Evolutionary conservation across 306 rosid genomes (phyloP).

Genomic region (Prunus salicina): DNA sequence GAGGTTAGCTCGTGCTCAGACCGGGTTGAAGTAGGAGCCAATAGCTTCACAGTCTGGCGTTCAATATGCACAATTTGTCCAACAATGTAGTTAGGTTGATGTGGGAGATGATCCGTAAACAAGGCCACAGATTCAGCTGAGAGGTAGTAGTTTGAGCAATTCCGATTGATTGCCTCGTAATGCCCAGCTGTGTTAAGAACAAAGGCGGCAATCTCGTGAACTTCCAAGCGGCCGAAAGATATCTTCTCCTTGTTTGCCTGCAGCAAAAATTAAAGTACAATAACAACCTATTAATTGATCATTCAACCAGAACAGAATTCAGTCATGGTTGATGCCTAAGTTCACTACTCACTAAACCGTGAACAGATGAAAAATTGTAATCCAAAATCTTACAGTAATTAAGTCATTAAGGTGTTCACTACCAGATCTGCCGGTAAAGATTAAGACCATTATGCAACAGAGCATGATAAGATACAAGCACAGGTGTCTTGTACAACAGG

Average conservation of each 20-base stretch:
- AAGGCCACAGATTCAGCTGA: constrained; percentile 90
- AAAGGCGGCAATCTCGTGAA: constrained; percentile 91
- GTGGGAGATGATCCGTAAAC: constrained; percentile 72
- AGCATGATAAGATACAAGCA: too few relatives aligned
- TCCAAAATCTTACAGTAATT: background rate
- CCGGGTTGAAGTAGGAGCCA: constrained; percentile 21
- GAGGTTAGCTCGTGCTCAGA: constrained; percentile 46
- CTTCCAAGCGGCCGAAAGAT: constrained; percentile 78
- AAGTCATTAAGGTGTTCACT: too few relatives aligned
- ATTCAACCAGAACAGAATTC: background rate
- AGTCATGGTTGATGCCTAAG: background rate
- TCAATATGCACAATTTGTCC: constrained; percentile 99
- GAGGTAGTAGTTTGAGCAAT: constrained; percentile 73
- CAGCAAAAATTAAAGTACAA: constrained; percentile 27
- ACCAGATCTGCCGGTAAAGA: background rate
- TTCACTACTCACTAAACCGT: background rate
- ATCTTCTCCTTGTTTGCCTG: constrained; percentile 98
- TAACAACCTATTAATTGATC: background rate
- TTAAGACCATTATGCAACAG: background rate
- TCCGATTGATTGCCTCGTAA: constrained; percentile 83
- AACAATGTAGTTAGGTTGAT: constrained; percentile 84
- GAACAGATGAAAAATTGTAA: too few relatives aligned
- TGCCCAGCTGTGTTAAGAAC: constrained; percentile 73
- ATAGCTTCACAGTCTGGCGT: constrained; percentile 67
- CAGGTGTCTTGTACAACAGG: too few relatives aligned